Evolutionary conservation across 2,329 filamentous ascomycete species (phyloP).

Genomic region (Neonectria sp.): DNA sequence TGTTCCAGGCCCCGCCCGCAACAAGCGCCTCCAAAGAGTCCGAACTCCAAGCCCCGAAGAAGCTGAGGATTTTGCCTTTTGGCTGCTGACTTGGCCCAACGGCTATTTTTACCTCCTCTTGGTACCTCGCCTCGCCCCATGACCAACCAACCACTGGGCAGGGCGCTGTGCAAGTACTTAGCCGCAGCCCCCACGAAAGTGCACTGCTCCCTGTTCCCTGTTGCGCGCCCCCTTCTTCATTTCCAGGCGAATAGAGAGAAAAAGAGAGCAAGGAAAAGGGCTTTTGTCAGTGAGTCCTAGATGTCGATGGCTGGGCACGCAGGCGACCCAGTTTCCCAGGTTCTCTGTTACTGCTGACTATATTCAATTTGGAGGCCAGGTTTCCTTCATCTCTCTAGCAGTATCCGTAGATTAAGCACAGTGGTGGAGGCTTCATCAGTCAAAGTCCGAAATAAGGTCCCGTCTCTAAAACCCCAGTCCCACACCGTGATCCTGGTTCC

Average conservation of each 20-base stretch:
- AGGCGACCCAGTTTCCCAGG: no score
- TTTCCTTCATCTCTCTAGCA: no score
- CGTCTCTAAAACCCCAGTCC: no score
- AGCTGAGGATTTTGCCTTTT: background rate
- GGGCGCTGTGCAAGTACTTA: constrained; percentile 1
- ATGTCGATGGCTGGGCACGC: no score
- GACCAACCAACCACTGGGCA: background rate
- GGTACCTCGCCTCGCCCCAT: background rate
- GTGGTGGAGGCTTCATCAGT: no score
- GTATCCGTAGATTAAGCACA: no score
- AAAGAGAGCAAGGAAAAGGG: background rate
- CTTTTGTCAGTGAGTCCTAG: background rate
- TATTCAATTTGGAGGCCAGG: background rate
- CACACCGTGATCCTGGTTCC: no score
- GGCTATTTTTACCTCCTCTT: constrained; percentile 31
- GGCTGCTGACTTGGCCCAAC: constrained; percentile 21
- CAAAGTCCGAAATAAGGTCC: background rate
- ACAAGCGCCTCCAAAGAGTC: no score
- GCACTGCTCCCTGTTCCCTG: background rate
- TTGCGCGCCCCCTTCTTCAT: background rate
- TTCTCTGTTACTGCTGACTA: background rate
- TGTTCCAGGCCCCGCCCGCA: background rate
- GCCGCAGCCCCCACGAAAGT: constrained; percentile 5
- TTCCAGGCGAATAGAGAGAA: background rate
- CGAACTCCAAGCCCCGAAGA: background rate